Evolutionary conservation across 495 filamentous ascomycete species (phyloP), one percentile per base, ranked within the genome.

Genomic region (Penicillium paxilli): DNA sequence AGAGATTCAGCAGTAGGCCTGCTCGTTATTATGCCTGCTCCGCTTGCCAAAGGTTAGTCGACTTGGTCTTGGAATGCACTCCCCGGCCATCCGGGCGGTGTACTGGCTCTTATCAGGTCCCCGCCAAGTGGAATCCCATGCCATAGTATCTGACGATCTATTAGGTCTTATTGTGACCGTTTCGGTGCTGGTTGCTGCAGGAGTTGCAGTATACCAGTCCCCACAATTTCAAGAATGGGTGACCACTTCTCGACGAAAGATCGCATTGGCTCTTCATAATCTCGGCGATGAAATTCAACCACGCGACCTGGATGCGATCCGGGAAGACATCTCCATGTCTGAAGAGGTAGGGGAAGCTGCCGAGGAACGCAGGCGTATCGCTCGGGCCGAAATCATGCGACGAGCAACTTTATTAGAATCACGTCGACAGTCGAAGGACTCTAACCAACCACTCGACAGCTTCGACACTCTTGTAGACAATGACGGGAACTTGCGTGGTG

Each of bases 161-260:
- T 51, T 76, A 93, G 91, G 86, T 61, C 82, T 90, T 66, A 87
- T 94, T 14, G 83, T 94, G 60, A 87, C 83, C 55, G 79, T 90
- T 12, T 83, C 87, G 35, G 83, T 92, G 20, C 80, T 90, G 28
- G 84, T 91, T 23, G 90, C 89, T 52, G 89, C 90, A 37, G 89
- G 90, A 6, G 84, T 94, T 49, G 91, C 90, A 32, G 79, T 93
- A 50, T 96, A 96, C 70, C 89, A 94, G 65, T 89, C 83, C 19
- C 90, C 89, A 11, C 86, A 93, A 68, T 78, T 94, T 41, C 84
- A 87, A 61, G 82, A 86, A 72, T 87, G 87, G 76, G 80, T 91
- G 46, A 81, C 88, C 51, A 83, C 85, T 56, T 84, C 88, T 44
- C 87, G 91, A 44, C 84, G 90, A 26, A 89, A 88, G 60, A 84